Evolutionary conservation across 345 rosid genomes (phyloP).

Genomic region (Sonneratia caseolaris): DNA sequence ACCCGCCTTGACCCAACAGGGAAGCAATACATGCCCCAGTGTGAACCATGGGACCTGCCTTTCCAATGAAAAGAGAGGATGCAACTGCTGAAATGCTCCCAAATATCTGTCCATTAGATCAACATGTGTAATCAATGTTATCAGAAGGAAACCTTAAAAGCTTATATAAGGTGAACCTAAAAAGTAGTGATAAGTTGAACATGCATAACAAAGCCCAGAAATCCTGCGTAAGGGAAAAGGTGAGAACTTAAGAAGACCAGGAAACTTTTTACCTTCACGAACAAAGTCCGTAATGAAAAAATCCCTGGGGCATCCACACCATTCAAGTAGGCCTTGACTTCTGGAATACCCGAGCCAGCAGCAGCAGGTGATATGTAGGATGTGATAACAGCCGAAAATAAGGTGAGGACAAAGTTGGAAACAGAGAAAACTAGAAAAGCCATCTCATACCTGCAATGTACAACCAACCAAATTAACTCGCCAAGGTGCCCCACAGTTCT

Average conservation of each 20-base stretch:
- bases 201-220: neutral
- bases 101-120: constrained; percentile 38
- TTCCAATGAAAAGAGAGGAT: constrained; percentile 75
- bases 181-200: neutral
- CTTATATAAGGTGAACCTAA: neutral
- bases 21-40: constrained; percentile 93
- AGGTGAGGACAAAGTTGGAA: constrained; percentile 61
- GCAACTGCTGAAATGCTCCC: constrained; percentile 90
- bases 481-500: neutral
- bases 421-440: constrained; percentile 60
- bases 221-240: neutral
- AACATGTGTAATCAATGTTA: neutral
- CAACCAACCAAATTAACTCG: neutral
- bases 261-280: constrained; percentile 47
- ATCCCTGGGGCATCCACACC: constrained; percentile 92
- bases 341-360: constrained; percentile 94
- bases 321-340: constrained; percentile 88
- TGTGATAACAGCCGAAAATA: constrained; percentile 58
- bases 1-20: constrained; percentile 83
- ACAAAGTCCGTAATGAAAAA: constrained; percentile 53
- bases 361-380: constrained; percentile 73
- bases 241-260: neutral
- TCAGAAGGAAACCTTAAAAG: neutral
- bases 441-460: constrained; percentile 41
- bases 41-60: constrained; percentile 99